Percentiles rank a stretch among this genome's conserved stretches.
phyloP scores from a whole-genome alignment of 306 rosid species.

The Cicer chorassanicum region DNA sequence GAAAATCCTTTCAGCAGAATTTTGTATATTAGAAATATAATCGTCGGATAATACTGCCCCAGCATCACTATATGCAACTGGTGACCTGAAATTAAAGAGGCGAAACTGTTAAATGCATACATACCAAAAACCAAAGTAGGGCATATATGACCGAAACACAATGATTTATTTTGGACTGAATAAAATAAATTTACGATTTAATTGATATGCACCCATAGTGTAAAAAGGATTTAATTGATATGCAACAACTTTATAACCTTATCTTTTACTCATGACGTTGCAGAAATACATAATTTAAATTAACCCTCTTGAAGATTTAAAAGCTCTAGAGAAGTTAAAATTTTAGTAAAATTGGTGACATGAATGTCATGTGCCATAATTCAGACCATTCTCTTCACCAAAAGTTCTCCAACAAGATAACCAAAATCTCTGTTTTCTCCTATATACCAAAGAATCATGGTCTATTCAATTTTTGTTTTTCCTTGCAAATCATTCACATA shows the following conservation, averaged over 20 bases:
- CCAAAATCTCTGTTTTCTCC: background rate
- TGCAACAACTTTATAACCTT: conserved; percentile 21
- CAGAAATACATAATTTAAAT: background rate
- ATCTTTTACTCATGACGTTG: background rate
- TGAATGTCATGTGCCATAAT: conserved; percentile 7
- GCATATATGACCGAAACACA: conserved; percentile 7
- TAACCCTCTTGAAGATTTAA: conserved; percentile 18
- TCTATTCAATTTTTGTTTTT: background rate
- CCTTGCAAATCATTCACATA: background rate
- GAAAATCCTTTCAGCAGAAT: conserved; percentile 50
- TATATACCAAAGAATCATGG: background rate
- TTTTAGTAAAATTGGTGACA: background rate
- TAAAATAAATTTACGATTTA: too few relatives aligned
- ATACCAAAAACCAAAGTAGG: conserved; percentile 35
- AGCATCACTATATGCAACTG: conserved; percentile 80
- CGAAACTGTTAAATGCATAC: conserved; percentile 33
- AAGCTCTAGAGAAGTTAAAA: background rate
- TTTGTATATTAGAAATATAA: conserved; percentile 55
- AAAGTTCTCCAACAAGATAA: background rate
- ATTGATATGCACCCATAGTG: too few relatives aligned
- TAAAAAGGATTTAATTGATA: background rate
- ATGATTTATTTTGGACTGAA: background rate
- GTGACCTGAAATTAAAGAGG: conserved; percentile 66
- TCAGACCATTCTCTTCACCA: background rate
- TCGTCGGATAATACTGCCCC: conserved; percentile 69